Base-by-base conservation (phyloP, 306 rosid species). In the Corylus americana region DNA sequence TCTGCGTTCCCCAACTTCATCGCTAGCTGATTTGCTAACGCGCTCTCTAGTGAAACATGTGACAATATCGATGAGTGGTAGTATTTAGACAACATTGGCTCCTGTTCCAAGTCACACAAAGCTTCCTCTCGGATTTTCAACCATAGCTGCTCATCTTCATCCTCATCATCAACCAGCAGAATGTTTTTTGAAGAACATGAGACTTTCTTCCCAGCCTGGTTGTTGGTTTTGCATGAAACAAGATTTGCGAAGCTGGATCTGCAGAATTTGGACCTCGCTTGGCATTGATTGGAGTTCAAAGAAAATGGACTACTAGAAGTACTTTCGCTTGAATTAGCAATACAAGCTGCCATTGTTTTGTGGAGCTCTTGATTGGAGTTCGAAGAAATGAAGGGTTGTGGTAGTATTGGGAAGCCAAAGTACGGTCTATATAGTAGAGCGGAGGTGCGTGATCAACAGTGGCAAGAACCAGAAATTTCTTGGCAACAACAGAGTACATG, bases 341-440 rank as follows among this genome's bases (percentile, higher is more conserved):
- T 79, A 69, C 88, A 86, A 69, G 85, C 81, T 7, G 87, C 87
- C 92, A 88, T 88, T 79, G 79, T 25, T 14, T 25, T 73, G 48
- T 8, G 72, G 72, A 67, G 14, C 72, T 42, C 29, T 67, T 11
- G 27, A 39, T 9, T 5, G 22, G 37, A 7, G 49, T 8, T 31
- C 10, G 14, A 17, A 35, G 71, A 17, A 18, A 18, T 1, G 72
- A 42, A n/a, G 1, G 50, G 6, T 9, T n/a, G 72, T 42, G 16
- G 7, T 67, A 11, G 1, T 2, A 17, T 17, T 17, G 29, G 72
- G 72, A 9, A 18, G 50, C 22, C 72, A 10, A 67, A 11, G 49
- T 18, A 39, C 9, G 72, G 49, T 2, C 50, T 18, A 67, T 31
- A 37, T 59, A 59, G 13, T 59, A 18, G 11, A 39, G 8, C 18